These are phyloP conservation scores for Pseudognaphalium luteoalbum DNA, from an alignment of 129 eudicot genomes.

Conservation along the genomic window DNA sequence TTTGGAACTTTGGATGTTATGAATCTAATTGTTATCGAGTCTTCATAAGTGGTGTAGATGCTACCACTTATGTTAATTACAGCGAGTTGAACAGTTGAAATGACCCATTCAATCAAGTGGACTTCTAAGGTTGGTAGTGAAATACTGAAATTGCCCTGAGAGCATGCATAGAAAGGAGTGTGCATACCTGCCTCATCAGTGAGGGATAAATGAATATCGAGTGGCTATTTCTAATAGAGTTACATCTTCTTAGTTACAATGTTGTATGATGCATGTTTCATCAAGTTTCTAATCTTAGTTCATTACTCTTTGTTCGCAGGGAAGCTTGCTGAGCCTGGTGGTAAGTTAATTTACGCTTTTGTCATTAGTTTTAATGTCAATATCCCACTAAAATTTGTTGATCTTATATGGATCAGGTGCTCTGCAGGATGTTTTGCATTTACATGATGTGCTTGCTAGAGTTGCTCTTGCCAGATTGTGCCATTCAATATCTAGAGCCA, in stretches of 20 bases:
- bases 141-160: background rate
- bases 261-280: background rate
- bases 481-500: constrained; percentile 87
- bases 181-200: background rate
- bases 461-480: constrained; percentile 96
- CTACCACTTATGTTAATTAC: background rate
- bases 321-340: constrained; percentile 80
- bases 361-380: background rate
- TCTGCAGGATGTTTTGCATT: constrained; percentile 86
- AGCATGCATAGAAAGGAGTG: background rate
- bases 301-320: constrained; percentile 50
- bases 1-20: background rate
- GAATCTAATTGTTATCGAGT: background rate
- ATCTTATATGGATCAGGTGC: constrained; percentile 67
- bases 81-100: constrained; percentile 2
- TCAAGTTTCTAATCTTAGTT: constrained; percentile 19
- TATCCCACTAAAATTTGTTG: constrained; percentile 12
- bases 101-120: background rate
- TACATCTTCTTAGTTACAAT: constrained; percentile 17
- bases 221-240: background rate
- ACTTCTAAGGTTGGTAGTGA: background rate
- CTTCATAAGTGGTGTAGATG: background rate
- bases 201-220: background rate
- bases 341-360: constrained; percentile 41
- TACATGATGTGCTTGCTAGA: constrained; percentile 98